Base-by-base conservation (phyloP, 495 filamentous ascomycete genomes). In the Xylaria intraflava region DNA sequence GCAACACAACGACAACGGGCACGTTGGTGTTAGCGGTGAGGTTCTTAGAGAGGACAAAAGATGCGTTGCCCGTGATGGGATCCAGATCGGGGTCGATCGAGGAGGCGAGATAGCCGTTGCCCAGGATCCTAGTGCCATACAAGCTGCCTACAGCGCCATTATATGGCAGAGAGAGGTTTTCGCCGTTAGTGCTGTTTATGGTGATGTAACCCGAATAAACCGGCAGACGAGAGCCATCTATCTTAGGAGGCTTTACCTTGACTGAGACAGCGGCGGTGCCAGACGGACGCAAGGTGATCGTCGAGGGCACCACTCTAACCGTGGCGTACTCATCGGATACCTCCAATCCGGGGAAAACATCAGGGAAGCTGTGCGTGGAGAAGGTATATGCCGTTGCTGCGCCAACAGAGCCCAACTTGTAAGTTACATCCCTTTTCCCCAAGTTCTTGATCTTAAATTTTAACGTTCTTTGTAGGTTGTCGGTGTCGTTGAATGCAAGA, bases 401-500 rank as follows among this genome's bases (percentile, higher is more conserved):
- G 44, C 70, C 67, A 12, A 67, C 58, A 24, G 72, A 64, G 46
- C 65, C 65, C 23, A 83, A 62, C 9, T 60, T 60, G 62, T 81
- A 83, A 20, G 70, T 75, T 55, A 76, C 65, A 6, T 65, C 64
- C 12, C 62, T 63, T 2, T 55, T 58, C 41, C 75, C 79, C 35
- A 72, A 68, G 66, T 84, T 84, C 52, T 64, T 70, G 61, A 83
- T 70, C 51, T 64, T 70, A 56, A 83, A 78, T 29, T 71, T 65
- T 46, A 74, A 65, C 11, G 66, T 70, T 2, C 66, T 57, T n/a
- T 66, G 60, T 41, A 82, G 69, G 63, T 79, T 49, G 46, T 76
- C 70, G 6, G 78, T 82, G 60, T 83, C 80, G 60, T 82, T 81
- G 65, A 83, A 81, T 17, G 77, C 72, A 31, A 82, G 68, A 58